phyloP scores from a whole-genome alignment of 2,329 filamentous ascomycete genomes.

The Fusarium sp. region DNA sequence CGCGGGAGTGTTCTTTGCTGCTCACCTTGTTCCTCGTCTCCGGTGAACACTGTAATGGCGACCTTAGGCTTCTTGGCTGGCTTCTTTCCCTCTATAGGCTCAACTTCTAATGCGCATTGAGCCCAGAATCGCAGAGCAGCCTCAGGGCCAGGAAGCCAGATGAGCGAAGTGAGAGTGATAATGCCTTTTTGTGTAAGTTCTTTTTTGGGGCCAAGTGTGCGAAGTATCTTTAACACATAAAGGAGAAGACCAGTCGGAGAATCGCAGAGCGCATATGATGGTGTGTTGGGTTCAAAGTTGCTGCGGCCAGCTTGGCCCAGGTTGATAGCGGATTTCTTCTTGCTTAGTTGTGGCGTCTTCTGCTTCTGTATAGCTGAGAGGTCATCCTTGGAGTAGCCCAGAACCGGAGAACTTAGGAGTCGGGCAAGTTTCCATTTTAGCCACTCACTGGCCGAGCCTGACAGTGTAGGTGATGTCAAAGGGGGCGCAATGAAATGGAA shows the following conservation, averaged over 20 bases:
- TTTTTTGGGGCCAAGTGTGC: constrained; percentile 53
- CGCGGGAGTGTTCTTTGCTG: constrained; percentile 35
- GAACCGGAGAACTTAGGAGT: constrained; percentile 59
- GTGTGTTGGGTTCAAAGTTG: constrained; percentile 62
- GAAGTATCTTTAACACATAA: constrained; percentile 62
- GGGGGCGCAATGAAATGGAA: constrained; percentile 70
- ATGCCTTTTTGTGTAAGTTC: constrained; percentile 63
- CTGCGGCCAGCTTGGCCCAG: constrained; percentile 47
- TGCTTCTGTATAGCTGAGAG: constrained; percentile 54
- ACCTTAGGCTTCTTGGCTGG: constrained; percentile 51
- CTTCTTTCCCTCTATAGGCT: constrained; percentile 42
- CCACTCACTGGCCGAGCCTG: constrained; percentile 59
- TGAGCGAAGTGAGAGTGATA: constrained; percentile 69
- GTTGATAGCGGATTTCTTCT: constrained; percentile 28
- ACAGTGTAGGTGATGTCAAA: constrained; percentile 60
- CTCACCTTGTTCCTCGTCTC: constrained; percentile 43
- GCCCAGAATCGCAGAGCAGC: constrained; percentile 68
- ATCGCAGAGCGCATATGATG: constrained; percentile 71
- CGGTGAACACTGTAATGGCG: constrained; percentile 61
- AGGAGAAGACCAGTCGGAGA: constrained; percentile 69
- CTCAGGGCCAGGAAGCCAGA: constrained; percentile 75
- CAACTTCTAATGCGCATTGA: constrained; percentile 53
- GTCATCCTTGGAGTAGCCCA: constrained; percentile 67
- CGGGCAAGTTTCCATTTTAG: constrained; percentile 67
- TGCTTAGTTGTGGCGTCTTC: constrained; percentile 13